Evolutionary conservation across 2,329 filamentous ascomycete species (phyloP).

Genomic region (Trichocomaceae sp.): DNA sequence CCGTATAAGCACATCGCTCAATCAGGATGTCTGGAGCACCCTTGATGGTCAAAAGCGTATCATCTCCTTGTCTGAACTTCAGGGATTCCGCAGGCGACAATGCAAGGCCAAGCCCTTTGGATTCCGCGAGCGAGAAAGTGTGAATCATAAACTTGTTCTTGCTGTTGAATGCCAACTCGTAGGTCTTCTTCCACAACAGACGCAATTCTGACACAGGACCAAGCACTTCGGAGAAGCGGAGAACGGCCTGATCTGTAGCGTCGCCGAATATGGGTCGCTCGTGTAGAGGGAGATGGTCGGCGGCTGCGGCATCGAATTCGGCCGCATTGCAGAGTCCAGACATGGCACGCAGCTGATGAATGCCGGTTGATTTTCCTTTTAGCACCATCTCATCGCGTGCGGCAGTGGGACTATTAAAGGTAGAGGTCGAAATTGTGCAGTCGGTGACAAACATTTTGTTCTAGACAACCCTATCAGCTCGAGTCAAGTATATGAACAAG

Average conservation of each 20-base stretch:
- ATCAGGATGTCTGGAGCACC: slow-evolving; percentile 71
- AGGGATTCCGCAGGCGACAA: slow-evolving; percentile 23
- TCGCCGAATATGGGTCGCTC: slow-evolving; percentile 65
- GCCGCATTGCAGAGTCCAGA: slow-evolving; percentile 67
- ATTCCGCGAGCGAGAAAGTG: slow-evolving; percentile 43
- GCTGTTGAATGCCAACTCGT: slow-evolving; percentile 68
- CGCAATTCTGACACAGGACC: slow-evolving; percentile 55
- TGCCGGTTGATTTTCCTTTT: slow-evolving; percentile 18
- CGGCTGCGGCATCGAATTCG: slow-evolving; percentile 61
- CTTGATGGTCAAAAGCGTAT: slow-evolving; percentile 63
- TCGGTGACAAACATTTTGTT: slow-evolving; percentile 70
- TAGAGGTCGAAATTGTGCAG: slow-evolving; percentile 47
- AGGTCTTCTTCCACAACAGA: slow-evolving; percentile 58
- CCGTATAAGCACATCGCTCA: slow-evolving; percentile 53
- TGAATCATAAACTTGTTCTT: slow-evolving; percentile 79
- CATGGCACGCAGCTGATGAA: slow-evolving; percentile 54
- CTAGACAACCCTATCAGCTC: slow-evolving; percentile 27
- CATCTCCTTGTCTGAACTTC: not conserved
- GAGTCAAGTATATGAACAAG: not conserved
- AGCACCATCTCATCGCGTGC: slow-evolving; percentile 41
- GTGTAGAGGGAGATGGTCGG: slow-evolving; percentile 51
- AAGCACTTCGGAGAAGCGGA: slow-evolving; percentile 63
- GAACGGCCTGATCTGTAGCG: slow-evolving; percentile 67
- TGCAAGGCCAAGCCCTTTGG: slow-evolving; percentile 12
- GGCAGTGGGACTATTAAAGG: slow-evolving; percentile 45